Conservation (phyloP, 495 filamentous ascomycete genomes). For the Cercophora newfieldiana region DNA sequence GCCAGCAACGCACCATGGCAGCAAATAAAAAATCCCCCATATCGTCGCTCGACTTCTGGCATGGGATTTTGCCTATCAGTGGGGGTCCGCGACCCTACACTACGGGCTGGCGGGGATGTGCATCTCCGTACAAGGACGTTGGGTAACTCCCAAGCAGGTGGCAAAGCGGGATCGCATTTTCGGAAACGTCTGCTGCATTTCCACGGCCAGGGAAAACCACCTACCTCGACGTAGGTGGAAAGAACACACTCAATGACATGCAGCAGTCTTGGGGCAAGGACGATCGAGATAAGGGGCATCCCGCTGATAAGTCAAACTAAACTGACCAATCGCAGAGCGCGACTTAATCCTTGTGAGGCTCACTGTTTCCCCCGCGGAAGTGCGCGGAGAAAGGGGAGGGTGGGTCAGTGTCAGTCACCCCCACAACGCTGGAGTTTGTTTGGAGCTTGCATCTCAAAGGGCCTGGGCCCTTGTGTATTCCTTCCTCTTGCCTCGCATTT, state of each 20-base stretch:
- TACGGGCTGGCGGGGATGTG: neutral
- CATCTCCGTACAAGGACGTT: neutral
- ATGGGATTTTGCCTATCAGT: neutral
- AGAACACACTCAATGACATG: neutral
- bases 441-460: neutral
- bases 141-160: neutral
- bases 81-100: neutral
- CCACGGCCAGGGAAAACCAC: neutral
- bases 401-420: neutral
- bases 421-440: neutral
- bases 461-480: neutral
- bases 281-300: constrained; percentile 4
- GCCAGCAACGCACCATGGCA: too few species aligned
- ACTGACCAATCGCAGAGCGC: constrained; percentile 2
- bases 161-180: too few species aligned
- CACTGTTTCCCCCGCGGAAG: neutral
- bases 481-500: too few species aligned
- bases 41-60: neutral
- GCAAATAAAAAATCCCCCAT: neutral
- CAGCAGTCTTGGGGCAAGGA: neutral
- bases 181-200: neutral
- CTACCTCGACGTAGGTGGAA: neutral
- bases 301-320: constrained; percentile 1
- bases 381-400: constrained; percentile 17
- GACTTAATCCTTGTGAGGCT: constrained; percentile 15